Evolutionary conservation across 1,284 basidiomycete species (phyloP), one percentile per base, ranked within the genome.

Genomic region (Cryptococcus sp.): DNA sequence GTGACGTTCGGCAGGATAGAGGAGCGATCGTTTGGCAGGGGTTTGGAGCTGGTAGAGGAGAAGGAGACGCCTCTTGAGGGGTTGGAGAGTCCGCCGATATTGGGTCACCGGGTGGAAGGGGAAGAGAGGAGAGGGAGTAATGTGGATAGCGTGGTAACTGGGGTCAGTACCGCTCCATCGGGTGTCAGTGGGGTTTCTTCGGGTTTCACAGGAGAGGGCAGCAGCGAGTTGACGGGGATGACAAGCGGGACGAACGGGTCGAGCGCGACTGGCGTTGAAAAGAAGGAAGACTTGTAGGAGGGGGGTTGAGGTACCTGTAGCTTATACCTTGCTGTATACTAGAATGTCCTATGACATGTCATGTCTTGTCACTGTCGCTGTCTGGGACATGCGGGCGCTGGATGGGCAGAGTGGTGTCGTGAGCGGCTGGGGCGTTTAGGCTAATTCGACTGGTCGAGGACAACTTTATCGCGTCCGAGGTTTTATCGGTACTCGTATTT

Each of bases 11-110:
- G 34, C n/a, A 19, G 25, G 12, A n/a, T 46, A 16, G 49, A 35
- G n/a, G 49, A 51, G n/a, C 36, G 49, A 34, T 46, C 38, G 22
- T 32, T 46, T 31, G 25, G 40, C 25, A 28, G 43, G n/a, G 43
- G 42, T 25, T 24, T 51, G 25, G 31, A 34, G 40, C 39, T 21
- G 18, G 9, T 46, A n/a, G 45, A 46, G 7, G 43, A 37, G n/a
- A 45, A 45, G 43, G 23, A 33, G 6, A 5, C 11, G 19, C 11
- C 37, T n/a, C n/a, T n/a, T n/a, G n/a, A n/a, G 37, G 22, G 18
- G 18, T 19, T 38, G 37, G 37, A 31, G 14, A 14, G 14, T 31
- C 28, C 28, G 14, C 28, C 28, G 7, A n/a, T n/a, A n/a, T n/a
- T n/a, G n/a, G n/a, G n/a, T n/a, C 7, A 31, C 14, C 9, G 7